phyloP scores from a whole-genome alignment of 2,329 filamentous ascomycete genomes.

The Neocucurbitaria cava region DNA sequence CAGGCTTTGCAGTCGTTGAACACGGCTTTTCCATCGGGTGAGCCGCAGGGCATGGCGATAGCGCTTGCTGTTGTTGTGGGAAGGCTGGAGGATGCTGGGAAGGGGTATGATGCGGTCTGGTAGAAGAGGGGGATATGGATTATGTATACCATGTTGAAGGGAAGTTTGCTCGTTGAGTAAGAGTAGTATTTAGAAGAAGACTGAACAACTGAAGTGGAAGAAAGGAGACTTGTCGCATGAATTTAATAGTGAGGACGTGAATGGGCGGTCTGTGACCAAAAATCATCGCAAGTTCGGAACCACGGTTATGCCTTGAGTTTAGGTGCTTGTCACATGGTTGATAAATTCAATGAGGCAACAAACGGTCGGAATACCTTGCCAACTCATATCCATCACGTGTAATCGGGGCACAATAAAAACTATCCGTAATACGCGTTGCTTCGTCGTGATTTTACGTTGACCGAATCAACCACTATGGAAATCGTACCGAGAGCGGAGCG shows the following conservation, averaged over 20 bases:
- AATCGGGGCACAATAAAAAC: too few species aligned
- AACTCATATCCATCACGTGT: too few species aligned
- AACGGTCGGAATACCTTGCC: too few species aligned
- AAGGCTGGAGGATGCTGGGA: background rate
- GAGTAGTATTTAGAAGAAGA: background rate
- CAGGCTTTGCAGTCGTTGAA: conserved; percentile 3
- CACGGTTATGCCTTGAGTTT: too few species aligned
- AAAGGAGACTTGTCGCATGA: too few species aligned
- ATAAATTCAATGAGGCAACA: too few species aligned
- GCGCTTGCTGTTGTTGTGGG: conserved; percentile 6
- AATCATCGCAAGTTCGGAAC: too few species aligned
- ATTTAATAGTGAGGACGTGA: too few species aligned
- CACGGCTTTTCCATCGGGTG: conserved; percentile 2
- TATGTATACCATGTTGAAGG: background rate
- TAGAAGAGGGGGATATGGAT: conserved; percentile 5
- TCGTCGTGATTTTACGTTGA: background rate
- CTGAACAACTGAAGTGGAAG: too few species aligned
- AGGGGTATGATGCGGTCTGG: background rate
- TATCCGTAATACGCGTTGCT: background rate
- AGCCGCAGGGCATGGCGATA: background rate
- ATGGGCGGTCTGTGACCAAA: too few species aligned
- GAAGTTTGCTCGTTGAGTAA: background rate
- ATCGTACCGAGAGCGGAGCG: background rate
- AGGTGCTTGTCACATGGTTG: too few species aligned
- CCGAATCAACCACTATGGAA: background rate